Evolutionary conservation across 768 basidiomycete species (phyloP).

Genomic region (Pleurotus sapidus): DNA sequence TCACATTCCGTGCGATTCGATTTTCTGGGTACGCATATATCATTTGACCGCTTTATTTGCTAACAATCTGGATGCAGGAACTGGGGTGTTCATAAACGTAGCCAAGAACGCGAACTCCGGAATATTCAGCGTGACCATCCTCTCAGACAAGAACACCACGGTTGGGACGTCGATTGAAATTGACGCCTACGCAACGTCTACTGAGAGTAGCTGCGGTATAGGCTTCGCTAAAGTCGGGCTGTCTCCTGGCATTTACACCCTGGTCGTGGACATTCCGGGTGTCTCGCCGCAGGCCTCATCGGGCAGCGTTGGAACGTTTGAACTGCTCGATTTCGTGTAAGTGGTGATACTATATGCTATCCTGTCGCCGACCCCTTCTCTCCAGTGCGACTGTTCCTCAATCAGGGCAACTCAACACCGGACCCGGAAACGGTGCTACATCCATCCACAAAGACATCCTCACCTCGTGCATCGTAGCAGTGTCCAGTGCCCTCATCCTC

Average conservation of each 20-base stretch:
- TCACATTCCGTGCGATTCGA: not conserved
- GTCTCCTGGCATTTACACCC: not conserved
- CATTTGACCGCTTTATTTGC: not conserved
- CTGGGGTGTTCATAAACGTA: not conserved
- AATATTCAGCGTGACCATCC: not conserved
- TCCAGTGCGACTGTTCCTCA: not conserved
- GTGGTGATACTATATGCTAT: not conserved
- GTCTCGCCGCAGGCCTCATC: not conserved
- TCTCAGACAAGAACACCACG: not conserved
- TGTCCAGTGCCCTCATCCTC: not conserved
- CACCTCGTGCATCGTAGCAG: not conserved
- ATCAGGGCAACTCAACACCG: not conserved
- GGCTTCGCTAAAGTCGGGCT: not conserved
- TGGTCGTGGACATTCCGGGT: not conserved
- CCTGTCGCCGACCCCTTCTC: not conserved
- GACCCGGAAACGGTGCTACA: not conserved
- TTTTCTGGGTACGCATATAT: not conserved
- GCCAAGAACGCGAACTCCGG: not conserved
- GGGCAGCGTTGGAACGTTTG: not conserved
- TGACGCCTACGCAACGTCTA: not conserved
- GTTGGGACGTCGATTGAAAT: not conserved
- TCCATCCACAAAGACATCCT: not conserved
- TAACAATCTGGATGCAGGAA: not conserved
- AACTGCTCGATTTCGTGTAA: not conserved
- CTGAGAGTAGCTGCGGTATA: not conserved